Conservation (phyloP, 1,284 basidiomycete species). For the Cutaneotrichosporon sp. region DNA sequence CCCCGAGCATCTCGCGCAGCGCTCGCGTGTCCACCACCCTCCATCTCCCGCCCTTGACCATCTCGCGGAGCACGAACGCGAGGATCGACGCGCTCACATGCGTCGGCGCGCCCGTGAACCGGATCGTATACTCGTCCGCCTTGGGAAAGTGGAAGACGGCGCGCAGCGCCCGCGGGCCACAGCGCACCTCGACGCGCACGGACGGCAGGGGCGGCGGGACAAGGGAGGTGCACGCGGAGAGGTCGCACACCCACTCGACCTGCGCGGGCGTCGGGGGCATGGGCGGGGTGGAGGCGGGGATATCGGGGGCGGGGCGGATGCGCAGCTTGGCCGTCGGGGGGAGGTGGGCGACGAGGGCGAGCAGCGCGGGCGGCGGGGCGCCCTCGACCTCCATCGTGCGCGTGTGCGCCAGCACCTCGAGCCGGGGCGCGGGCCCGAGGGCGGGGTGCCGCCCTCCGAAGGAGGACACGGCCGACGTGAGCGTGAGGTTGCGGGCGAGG, state of each 20-base stretch:
- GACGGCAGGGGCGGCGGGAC: not conserved
- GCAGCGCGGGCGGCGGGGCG: no score
- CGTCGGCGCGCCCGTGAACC: not conserved
- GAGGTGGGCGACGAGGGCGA: not conserved
- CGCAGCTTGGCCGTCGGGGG: not conserved
- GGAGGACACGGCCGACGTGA: not conserved
- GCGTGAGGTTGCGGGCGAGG: no score
- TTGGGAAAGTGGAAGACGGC: not conserved
- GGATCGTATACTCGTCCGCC: not conserved
- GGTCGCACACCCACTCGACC: not conserved
- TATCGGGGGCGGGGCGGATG: not conserved
- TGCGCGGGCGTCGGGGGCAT: not conserved
- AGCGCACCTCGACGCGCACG: not conserved
- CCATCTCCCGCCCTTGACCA: not conserved
- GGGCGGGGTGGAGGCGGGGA: not conserved
- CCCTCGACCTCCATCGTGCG: not conserved
- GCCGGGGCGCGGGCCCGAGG: no score
- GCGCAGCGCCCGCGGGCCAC: not conserved
- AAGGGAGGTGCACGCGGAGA: not conserved
- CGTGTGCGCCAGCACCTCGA: not conserved
- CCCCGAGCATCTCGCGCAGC: no score
- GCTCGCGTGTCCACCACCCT: no score
- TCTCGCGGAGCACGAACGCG: not conserved
- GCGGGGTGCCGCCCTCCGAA: no score
- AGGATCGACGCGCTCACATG: not conserved